Evolutionary conservation across 2,329 filamentous ascomycete genomes (phyloP).

Genomic region (Phoma sp.): DNA sequence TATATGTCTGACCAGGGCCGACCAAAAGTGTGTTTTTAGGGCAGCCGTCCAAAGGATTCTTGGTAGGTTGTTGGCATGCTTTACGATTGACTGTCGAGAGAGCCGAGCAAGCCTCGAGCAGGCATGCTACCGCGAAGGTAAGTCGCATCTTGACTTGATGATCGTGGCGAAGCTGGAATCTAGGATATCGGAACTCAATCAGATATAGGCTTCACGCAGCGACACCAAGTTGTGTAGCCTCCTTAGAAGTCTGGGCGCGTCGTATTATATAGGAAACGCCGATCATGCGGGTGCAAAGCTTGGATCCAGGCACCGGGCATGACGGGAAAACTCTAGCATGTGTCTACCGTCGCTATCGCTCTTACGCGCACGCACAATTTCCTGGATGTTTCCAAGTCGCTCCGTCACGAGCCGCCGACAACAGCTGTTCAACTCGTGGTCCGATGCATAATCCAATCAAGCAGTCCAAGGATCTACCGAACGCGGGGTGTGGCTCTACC

Average conservation of each 20-base stretch:
- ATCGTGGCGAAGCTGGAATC: background rate
- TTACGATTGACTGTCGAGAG: slow-evolving; percentile 26
- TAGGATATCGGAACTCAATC: background rate
- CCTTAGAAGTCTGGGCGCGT: background rate
- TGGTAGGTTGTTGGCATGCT: slow-evolving; percentile 48
- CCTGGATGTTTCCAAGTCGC: background rate
- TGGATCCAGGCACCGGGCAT: background rate
- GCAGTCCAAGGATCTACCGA: background rate
- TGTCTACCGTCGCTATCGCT: background rate
- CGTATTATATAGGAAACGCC: slow-evolving; percentile 3
- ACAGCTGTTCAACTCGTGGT: background rate
- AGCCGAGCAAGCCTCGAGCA: slow-evolving; percentile 26
- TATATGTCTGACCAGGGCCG: slow-evolving; percentile 31
- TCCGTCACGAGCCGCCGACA: slow-evolving; percentile 3
- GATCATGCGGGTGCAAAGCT: too few relatives aligned
- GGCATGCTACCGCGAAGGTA: slow-evolving; percentile 3
- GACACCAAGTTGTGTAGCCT: too few relatives aligned
- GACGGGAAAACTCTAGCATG: slow-evolving; percentile 6
- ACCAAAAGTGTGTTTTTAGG: slow-evolving; percentile 44
- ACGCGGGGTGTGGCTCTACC: slow-evolving; percentile 23
- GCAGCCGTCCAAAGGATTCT: slow-evolving; percentile 49
- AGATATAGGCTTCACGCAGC: background rate
- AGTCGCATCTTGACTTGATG: slow-evolving; percentile 21
- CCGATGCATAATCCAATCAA: slow-evolving; percentile 8
- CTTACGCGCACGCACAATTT: slow-evolving; percentile 5